These are phyloP conservation scores for Microsporum audouinii DNA, from an alignment of 2,329 filamentous ascomycete species.

Conservation along the genomic window DNA sequence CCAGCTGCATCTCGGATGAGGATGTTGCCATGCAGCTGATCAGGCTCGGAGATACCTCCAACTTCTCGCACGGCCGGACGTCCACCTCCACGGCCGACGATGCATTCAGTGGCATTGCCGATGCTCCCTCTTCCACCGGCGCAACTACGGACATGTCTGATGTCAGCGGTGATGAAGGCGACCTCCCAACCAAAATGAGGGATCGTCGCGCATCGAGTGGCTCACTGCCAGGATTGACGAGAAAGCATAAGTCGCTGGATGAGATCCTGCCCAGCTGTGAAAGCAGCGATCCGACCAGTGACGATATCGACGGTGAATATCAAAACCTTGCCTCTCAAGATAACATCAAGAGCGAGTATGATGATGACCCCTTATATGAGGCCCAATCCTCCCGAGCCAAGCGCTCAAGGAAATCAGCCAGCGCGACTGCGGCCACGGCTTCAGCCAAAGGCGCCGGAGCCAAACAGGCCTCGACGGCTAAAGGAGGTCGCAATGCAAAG, in stretches of 20 bases:
- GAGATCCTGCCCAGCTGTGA: slow-evolving; percentile 47
- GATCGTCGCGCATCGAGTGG: slow-evolving; percentile 26
- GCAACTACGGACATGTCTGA: slow-evolving; percentile 67
- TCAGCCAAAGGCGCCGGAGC: slow-evolving; percentile 18
- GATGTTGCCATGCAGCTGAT: slow-evolving; percentile 96
- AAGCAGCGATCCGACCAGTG: slow-evolving; percentile 50
- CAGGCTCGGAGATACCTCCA: slow-evolving; percentile 85
- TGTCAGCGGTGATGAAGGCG: slow-evolving; percentile 48
- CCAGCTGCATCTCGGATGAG: slow-evolving; percentile 94
- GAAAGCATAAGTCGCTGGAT: slow-evolving; percentile 39
- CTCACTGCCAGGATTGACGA: slow-evolving; percentile 39
- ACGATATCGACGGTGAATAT: slow-evolving; percentile 45
- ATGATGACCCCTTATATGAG: slow-evolving; percentile 32
- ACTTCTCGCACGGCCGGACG: slow-evolving; percentile 82
- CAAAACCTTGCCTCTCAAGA: slow-evolving; percentile 45
- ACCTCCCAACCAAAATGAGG: slow-evolving; percentile 17
- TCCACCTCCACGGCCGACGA: slow-evolving; percentile 90
- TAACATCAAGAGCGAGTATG: slow-evolving; percentile 44
- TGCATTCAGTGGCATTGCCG: slow-evolving; percentile 80
- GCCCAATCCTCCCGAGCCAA: slow-evolving; percentile 36
- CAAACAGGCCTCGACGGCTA: slow-evolving; percentile 12
- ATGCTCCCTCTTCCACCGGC: slow-evolving; percentile 71
- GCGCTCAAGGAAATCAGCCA: slow-evolving; percentile 42
- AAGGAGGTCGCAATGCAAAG: slow-evolving; percentile 13
- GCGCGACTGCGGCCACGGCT: slow-evolving; percentile 20